Evolutionary conservation across 2,329 filamentous ascomycete genomes (phyloP), one percentile per base, ranked within the genome.

Genomic region (Colletotrichum euphorbiae): DNA sequence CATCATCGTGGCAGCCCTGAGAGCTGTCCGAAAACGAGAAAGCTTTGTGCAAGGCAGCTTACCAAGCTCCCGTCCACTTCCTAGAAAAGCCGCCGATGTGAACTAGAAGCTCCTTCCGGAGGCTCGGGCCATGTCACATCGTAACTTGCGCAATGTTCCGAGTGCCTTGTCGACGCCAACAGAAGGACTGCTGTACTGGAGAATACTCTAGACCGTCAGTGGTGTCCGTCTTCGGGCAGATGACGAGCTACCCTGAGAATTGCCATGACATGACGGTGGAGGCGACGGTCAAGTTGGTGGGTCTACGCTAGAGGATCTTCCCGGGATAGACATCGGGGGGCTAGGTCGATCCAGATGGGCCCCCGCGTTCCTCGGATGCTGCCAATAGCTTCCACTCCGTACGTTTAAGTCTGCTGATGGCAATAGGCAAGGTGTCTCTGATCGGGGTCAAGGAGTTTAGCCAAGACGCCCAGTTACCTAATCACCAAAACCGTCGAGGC

Each of bases 11-110:
- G 24, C 1, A 15, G 57, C 46, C 38, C 19, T 48, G 13, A 40
- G 15, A 36, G 9, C n/a, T 36, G 5, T 54, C 61, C 46, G 66
- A 28, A 60, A 69, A 60, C 61, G 48, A 55, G 40, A 21, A 43
- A 28, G 6, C 13, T 8, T 12, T 7, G 11, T 24, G 17, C 33
- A 7, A 48, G 45, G 38, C 31, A 21, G 46, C 11, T 33, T 19
- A 31, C 13, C 43, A 28, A 58, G 52, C 21, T 24, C 8, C 9
- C 6, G 7, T 33, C 33, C 31, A 59, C 51, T 46, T 57, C n/a
- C 52, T 40, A 40, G 48, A 46, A 33, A 21, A 28, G 54, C 46
- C 21, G 43, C 8, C 8, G 33, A 48, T 38, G 40, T 15, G 17
- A 28, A n/a, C 61, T 59, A 60, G 24, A 42, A 31, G 31, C 38